A percentile compares a stretch with the other conserved stretches of the same genome.
These are phyloP conservation scores for Lentinus polychrous DNA, from an alignment of 1,284 basidiomycete species.

Conservation along the genomic window DNA sequence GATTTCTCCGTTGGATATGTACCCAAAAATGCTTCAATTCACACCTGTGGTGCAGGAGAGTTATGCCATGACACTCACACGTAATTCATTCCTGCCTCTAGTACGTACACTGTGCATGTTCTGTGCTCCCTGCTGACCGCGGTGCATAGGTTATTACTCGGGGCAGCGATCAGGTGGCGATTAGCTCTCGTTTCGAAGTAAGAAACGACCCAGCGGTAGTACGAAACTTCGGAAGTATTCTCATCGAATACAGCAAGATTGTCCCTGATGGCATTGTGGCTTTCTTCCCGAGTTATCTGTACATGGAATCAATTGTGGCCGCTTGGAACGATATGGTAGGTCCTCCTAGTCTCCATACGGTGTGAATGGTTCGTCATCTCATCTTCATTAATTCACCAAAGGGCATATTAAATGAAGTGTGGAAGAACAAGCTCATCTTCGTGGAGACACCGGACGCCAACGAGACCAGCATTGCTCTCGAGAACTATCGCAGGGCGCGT, in stretches of 20 bases:
- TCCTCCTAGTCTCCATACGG: slow-evolving; percentile 4
- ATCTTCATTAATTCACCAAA: slow-evolving; percentile 30
- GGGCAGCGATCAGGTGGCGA: slow-evolving; percentile 97
- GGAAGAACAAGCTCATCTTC: slow-evolving; percentile 99
- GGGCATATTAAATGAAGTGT: slow-evolving; percentile 98
- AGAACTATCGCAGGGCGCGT: slow-evolving; percentile 90
- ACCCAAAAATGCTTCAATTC: slow-evolving; percentile 99
- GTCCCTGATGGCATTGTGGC: slow-evolving; percentile 99
- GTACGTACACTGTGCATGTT: slow-evolving; percentile 35
- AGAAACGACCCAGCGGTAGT: slow-evolving; percentile 99
- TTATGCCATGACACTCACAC: slow-evolving; percentile 96
- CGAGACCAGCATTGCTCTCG: slow-evolving; percentile 96
- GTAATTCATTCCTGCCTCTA: slow-evolving; percentile 97
- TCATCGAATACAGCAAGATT: slow-evolving; percentile 96
- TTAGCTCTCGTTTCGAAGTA: slow-evolving; percentile 99
- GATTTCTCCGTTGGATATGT: slow-evolving; percentile 98
- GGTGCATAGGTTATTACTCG: slow-evolving; percentile 87
- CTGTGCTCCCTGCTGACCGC: neutral
- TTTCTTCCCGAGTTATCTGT: slow-evolving; percentile 99
- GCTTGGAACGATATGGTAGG: slow-evolving; percentile 99
- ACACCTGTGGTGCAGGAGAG: slow-evolving; percentile 96
- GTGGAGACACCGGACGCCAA: slow-evolving; percentile 99
- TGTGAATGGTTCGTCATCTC: neutral
- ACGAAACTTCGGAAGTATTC: slow-evolving; percentile 96
- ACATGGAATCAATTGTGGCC: slow-evolving; percentile 99